Base-by-base conservation (phyloP, 345 rosid genomes). In the Alliaria petiolata region DNA sequence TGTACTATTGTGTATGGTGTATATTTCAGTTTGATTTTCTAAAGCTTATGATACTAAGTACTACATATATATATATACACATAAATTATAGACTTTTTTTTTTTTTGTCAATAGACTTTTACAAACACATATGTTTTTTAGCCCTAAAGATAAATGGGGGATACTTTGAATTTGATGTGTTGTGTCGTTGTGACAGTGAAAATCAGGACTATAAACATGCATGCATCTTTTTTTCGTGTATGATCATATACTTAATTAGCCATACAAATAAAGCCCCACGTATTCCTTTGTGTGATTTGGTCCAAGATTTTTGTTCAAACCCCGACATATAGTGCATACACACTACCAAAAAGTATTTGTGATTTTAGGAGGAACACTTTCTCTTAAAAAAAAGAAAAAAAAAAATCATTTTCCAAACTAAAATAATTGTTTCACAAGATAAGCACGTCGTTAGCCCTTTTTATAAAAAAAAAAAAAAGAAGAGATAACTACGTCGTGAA, bases 311-410 rank as follows among this genome's bases (percentile, higher is more conserved):
- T 13, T 64, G 8, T 45, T 53, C 11, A 51, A 71, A 33, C 26
- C 51, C 76, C 63, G 55, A 71, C 76, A 43, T 60, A 30, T 31
- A 61, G 6, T 51, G 35, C 22, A n/a, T n/a, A n/a, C n/a, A 56
- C 62, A 34, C 43, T 56, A 56, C 62, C 28, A 56, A 56, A 55
- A 56, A 34, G 43, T 56, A 55, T 34, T 33, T 55, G 8, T 16
- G n/a, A 33, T 56, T 56, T 54, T 9, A 22, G 40, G 22, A 33
- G 25, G 60, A 54, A 54, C 40, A 54, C 22, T 31, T 54, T 54
- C 14, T 54, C 22, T 33, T 7, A 31, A 31, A 8, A 36, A 54
- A n/a, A 30, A 16, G 8, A 7, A 34, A 8, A 35, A 35, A 8
- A n/a, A 54, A 9, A 15, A 34, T 34, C 4, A 35, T 17, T 10